Conservation (phyloP, 2,329 filamentous ascomycete genomes). For the Tympanopsis confertula region DNA sequence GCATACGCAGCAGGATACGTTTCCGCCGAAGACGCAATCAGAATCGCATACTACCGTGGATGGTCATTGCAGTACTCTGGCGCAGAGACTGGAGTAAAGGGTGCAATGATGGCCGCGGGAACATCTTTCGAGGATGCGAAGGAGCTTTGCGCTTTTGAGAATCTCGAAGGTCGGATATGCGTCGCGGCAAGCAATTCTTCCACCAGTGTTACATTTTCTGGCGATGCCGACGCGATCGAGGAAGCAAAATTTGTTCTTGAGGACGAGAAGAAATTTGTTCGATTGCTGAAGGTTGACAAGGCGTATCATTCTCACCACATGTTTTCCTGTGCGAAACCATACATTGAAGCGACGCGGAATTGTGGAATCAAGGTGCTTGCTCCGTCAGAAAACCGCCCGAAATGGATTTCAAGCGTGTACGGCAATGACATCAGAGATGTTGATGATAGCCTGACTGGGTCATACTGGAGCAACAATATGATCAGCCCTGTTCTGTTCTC, state of each 20-base stretch:
- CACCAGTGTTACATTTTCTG: not conserved
- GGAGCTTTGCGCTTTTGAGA: constrained; percentile 10
- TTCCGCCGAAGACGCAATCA: not conserved
- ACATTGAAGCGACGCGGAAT: constrained; percentile 4
- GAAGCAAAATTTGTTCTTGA: constrained; percentile 4
- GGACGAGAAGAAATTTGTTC: constrained; percentile 5
- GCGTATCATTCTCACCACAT: constrained; percentile 19
- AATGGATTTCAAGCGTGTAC: not conserved
- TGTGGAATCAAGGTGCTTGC: not conserved
- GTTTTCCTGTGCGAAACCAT: constrained; percentile 7
- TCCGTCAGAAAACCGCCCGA: too few relatives aligned
- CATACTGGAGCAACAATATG: constrained; percentile 26
- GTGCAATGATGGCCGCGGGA: constrained; percentile 22
- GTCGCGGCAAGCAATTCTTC: constrained; percentile 1
- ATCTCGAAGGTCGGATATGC: constrained; percentile 7
- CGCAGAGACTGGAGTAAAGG: constrained; percentile 6
- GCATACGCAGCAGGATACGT: not conserved
- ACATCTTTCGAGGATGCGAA: constrained; percentile 15
- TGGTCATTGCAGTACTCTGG: not conserved
- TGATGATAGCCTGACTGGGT: too few relatives aligned
- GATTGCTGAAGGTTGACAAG: constrained; percentile 10
- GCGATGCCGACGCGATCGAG: constrained; percentile 5
- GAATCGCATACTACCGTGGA: not conserved
- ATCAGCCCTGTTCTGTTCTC: constrained; percentile 19
- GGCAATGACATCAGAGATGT: not conserved